Conservation (phyloP, 768 basidiomycete genomes). For the Panaeolus papilionaceus region DNA sequence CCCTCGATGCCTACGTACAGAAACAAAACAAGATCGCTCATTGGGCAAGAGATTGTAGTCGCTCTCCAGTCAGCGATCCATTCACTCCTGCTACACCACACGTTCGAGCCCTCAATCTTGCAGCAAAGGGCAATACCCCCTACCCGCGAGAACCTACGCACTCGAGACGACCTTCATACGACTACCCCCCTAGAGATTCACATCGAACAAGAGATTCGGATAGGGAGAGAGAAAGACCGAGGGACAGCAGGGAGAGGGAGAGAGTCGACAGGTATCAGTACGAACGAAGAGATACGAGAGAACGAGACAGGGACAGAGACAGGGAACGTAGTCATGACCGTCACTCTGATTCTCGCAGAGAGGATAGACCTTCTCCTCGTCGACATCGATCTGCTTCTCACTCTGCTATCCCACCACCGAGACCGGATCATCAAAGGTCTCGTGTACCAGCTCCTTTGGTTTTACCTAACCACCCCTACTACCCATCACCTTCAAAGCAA, state of each 20-base stretch:
- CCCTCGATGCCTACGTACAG: constrained; percentile 49
- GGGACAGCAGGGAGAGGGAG: neutral
- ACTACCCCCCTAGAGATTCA: neutral
- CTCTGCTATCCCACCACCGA: constrained; percentile 23
- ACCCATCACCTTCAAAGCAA: constrained; percentile 19
- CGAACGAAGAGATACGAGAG: constrained; percentile 19
- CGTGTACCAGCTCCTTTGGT: constrained; percentile 28
- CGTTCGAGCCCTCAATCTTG: constrained; percentile 22
- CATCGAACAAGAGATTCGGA: constrained; percentile 15
- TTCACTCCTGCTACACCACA: constrained; percentile 41
- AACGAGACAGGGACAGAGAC: constrained; percentile 25
- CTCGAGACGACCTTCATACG: constrained; percentile 15
- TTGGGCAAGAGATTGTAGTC: constrained; percentile 47
- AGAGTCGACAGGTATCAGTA: constrained; percentile 13
- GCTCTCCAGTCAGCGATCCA: constrained; percentile 31
- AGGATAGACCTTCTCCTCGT: constrained; percentile 14
- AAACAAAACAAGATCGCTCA: constrained; percentile 55
- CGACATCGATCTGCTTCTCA: constrained; percentile 34
- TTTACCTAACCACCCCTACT: constrained; percentile 20
- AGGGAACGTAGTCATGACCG: constrained; percentile 15
- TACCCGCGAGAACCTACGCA: neutral
- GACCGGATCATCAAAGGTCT: constrained; percentile 26
- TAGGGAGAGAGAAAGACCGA: neutral
- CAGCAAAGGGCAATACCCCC: constrained; percentile 10
- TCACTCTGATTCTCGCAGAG: neutral